These are phyloP conservation scores for Mucor velutinosus DNA, from an alignment of 371 early-diverging fungal genomes.

Conservation along the genomic window DNA sequence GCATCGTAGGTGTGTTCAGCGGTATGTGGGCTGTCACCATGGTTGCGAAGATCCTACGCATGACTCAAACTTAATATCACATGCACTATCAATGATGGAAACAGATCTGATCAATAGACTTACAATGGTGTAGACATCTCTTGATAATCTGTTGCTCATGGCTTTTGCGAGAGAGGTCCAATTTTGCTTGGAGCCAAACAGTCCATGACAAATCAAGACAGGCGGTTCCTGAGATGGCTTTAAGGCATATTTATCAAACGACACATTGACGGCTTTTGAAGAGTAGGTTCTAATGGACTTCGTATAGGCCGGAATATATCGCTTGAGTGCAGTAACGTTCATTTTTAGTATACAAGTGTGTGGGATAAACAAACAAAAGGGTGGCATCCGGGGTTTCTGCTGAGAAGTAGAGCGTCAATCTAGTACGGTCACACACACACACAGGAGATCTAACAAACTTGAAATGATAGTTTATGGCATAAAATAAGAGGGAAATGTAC, in stretches of 20 bases:
- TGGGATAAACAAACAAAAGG: neutral
- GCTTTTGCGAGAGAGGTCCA: slow-evolving; percentile 86
- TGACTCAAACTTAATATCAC: neutral
- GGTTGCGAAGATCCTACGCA: slow-evolving; percentile 88
- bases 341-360: neutral
- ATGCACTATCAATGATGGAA: neutral
- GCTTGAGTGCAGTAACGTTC: neutral
- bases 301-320: neutral
- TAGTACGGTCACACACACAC: neutral
- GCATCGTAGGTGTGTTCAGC: slow-evolving; percentile 67
- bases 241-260: slow-evolving; percentile 28
- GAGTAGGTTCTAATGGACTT: neutral
- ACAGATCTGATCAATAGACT: slow-evolving; percentile 1
- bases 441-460: too few relatives aligned
- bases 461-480: neutral
- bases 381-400: neutral
- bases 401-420: neutral
- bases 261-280: slow-evolving; percentile 19
- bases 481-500: neutral
- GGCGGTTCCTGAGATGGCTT: slow-evolving; percentile 32
- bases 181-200: slow-evolving; percentile 95
- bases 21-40: slow-evolving; percentile 87
- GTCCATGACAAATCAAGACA: slow-evolving; percentile 81
- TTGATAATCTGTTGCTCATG: slow-evolving; percentile 60
- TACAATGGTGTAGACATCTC: slow-evolving; percentile 69